These are phyloP conservation scores for Carex myosuroides DNA, from an alignment of 176 grass and related monocot species.

Conservation along the genomic window DNA sequence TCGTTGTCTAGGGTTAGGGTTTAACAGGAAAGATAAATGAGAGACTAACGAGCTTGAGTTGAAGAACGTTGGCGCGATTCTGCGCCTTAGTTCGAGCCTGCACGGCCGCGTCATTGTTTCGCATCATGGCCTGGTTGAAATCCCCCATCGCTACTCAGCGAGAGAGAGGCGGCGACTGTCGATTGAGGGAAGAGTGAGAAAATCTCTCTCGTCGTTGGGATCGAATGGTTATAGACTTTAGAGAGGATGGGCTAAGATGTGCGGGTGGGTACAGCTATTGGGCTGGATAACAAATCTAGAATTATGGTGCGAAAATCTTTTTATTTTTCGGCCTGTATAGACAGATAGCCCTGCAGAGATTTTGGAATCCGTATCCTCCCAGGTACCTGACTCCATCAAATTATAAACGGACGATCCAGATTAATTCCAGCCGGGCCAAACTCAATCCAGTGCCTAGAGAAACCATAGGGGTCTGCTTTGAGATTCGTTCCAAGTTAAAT, in stretches of 20 bases:
- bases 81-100: constrained; percentile 63
- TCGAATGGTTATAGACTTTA: neutral
- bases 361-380: neutral
- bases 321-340: neutral
- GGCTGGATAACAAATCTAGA: neutral
- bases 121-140: constrained; percentile 60
- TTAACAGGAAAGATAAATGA: constrained; percentile 4
- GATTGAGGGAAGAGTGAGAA: neutral
- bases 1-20: constrained; percentile 32
- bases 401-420: too few relatives aligned
- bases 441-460: too few relatives aligned
- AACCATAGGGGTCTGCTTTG: too few relatives aligned
- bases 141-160: constrained; percentile 48
- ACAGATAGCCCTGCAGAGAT: neutral
- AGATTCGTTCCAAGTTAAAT: too few relatives aligned
- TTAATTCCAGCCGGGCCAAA: too few relatives aligned
- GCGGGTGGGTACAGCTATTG: neutral
- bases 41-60: constrained; percentile 65
- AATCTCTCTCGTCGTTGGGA: neutral
- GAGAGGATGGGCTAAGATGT: neutral
- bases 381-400: too few relatives aligned
- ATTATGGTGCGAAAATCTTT: neutral
- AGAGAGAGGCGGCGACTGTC: neutral
- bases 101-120: constrained; percentile 44
- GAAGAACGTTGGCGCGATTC: constrained; percentile 75